Evolutionary conservation across 768 basidiomycete genomes (phyloP), one percentile per base, ranked within the genome.

Genomic region (Agaricus blazei): DNA sequence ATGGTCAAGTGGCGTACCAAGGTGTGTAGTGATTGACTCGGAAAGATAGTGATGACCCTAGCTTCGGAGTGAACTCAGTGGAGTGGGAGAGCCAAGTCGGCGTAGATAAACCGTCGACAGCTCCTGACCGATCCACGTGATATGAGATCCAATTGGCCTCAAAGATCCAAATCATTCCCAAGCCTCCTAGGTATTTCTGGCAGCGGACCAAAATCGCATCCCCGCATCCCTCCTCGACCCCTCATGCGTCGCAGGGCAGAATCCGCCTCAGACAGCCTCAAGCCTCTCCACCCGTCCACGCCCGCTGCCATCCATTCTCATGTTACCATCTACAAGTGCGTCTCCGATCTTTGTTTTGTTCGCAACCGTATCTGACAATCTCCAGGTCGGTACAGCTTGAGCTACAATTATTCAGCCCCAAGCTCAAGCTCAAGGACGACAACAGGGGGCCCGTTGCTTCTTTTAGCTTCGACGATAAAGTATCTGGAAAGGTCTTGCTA

Each of bases 371-470:
- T 27, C 14, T 27, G 24, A 45, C 41, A 47, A 19, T 52, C 28
- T 34, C 27, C 58, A 84, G 82, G 24, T 80, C 81, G 24, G 63
- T 75, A 24, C 78, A 81, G 60, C 68, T 87, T 62, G 80, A 85
- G 59, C 72, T 88, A 51, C 79, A 81, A 54, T 68, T 89, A 27
- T 77, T 80, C 54, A 87, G 85, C 53, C 77, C 83, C 4, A 83
- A 78, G n/a, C 68, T 85, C 9, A 82, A 80, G 63, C 65, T 76
- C n/a, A 68, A 69, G 40, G 65, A 60, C 29, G 64, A 65, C 37
- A 58, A 57, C 51, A 63, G 64, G 36, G 71, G 72, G 3, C 68
- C 71, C 11, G 57, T 77, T 11, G 74, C 86, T 1, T 82, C 88
- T 3, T 88, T 85, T 59, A 76, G 78, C 34, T 78, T 82, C 50